Base-by-base conservation (phyloP, 345 rosid genomes). In the Crucihimalaya himalaica region DNA sequence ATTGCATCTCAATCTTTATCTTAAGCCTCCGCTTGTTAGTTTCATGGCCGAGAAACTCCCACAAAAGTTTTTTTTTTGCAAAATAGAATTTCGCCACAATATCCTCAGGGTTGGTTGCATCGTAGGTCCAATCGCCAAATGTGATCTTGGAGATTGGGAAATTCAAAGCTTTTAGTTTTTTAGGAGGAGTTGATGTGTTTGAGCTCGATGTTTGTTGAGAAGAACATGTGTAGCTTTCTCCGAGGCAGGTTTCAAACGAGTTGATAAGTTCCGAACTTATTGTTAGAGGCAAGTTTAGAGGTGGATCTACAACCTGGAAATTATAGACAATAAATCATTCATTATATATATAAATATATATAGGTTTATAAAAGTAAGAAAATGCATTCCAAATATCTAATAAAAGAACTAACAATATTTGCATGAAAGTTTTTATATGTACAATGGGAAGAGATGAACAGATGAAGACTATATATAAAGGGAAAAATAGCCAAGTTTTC, bases 81-180 rank as follows among this genome's bases (percentile, higher is more conserved):
- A 75, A 90, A 55, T 86, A 86, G 25, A 84, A 77, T 71, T 92
- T 92, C 0, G 84, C 92, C 47, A 81, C 82, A 64, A 90, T 56
- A 29, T 86, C 88, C 12, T 78, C 78, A 5, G 18, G 13, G 50
- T 60, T 32, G 8, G 3, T 11, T 15, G 31, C 7, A 18, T 0
- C 3, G 19, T 0, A 11, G 11, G n/a, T 11, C 73, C 78, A 74
- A 14, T 40, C 2, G 42, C 78, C 78, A 15, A 74, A 67, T 0
- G 13, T 39, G 37, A 67, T 59, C 54, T 15, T 39, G 8, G 37
- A 11, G 19, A 67, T 2, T 58, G 23, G 47, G 20, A 67, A 66
- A 20, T 37, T 50, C 19, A 67, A 1, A 59, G 78, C 73, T 37
- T 74, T 74, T 39, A 0, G 5, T 39, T 58, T 74, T 12, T 56